Conservation (phyloP, 805 yeast species). For the Lipomyces sp. region DNA sequence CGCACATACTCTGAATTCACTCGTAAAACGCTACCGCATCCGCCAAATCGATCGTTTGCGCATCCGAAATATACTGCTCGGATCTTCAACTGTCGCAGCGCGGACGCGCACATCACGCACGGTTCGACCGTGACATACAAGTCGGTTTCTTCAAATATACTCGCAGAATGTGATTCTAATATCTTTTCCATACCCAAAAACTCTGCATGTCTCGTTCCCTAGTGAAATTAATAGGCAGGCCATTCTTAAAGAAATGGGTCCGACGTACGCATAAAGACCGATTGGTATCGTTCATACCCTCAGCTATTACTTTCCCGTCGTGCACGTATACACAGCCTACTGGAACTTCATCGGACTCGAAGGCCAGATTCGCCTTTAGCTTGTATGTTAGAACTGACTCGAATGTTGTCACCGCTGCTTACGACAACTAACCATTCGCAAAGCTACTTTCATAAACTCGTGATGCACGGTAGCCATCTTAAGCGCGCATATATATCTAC, state of each 20-base stretch:
- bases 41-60: conserved; percentile 94
- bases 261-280: conserved; percentile 61
- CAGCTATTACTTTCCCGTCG: conserved; percentile 60
- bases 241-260: neutral
- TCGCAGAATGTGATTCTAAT: conserved; percentile 45
- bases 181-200: conserved; percentile 74
- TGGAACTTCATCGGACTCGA: conserved; percentile 75
- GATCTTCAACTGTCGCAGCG: conserved; percentile 79
- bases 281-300: conserved; percentile 87
- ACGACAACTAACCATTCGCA: conserved; percentile 42
- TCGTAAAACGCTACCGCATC: conserved; percentile 83
- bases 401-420: neutral
- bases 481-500: neutral
- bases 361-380: conserved; percentile 61
- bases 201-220: conserved; percentile 92
- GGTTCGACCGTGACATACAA: conserved; percentile 97
- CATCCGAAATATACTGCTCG: conserved; percentile 84
- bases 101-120: conserved; percentile 96
- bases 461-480: conserved; percentile 35
- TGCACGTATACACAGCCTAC: conserved; percentile 79
- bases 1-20: conserved; percentile 55
- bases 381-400: neutral
- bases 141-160: conserved; percentile 58
- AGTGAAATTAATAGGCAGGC: neutral
- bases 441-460: conserved; percentile 47